Evolutionary conservation across 116 monocot species (phyloP), one percentile per base, ranked within the genome.

Genomic region (Phalaenopsis hybrid): DNA sequence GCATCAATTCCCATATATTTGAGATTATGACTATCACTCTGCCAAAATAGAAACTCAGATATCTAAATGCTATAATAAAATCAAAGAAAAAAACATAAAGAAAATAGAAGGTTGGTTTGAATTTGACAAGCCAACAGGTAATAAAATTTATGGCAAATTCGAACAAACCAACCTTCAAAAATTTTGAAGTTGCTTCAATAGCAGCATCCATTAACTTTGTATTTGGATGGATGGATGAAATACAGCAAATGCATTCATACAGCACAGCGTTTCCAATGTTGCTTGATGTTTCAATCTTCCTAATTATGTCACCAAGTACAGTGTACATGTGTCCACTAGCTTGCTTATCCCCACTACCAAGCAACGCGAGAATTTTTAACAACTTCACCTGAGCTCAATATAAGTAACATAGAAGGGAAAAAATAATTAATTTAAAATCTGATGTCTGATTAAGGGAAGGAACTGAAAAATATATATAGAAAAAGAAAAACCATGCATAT

Each of bases 1-100:
- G 98, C 98, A 87, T 98, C 98, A 81, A 98, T 95, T 65, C 98
- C 98, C 98, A 98, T 89, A 79, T 98, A 98, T 81, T 93, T 98
- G 61, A 98, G 89, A 79, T 98, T 98, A 83, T 98, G 95, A 80
- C 89, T 95, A 44, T 95, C 95, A 83, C 89, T 98, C 98, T 98
- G 92, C 77, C 46, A 63, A 84, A 43, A 83, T 37, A 81, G 52
- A 73, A 78, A 76, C 70, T n/a, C 8, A 37, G 81, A 63, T 45
- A 69, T 12, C 55, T 7, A 75, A 57, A 63, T 52, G 31, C 17
- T 67, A 4, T 6, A 46, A n/a, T 25, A 0, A 45, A 16, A 49
- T n/a, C 20, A 68, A 52, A 4, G 52, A 6, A 31, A 76, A 16
- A 76, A 16, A 31, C 37, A 44, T 63, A 34, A 75, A 2, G 15